Conservation (phyloP, 345 rosid genomes). For the Firmiana major region DNA sequence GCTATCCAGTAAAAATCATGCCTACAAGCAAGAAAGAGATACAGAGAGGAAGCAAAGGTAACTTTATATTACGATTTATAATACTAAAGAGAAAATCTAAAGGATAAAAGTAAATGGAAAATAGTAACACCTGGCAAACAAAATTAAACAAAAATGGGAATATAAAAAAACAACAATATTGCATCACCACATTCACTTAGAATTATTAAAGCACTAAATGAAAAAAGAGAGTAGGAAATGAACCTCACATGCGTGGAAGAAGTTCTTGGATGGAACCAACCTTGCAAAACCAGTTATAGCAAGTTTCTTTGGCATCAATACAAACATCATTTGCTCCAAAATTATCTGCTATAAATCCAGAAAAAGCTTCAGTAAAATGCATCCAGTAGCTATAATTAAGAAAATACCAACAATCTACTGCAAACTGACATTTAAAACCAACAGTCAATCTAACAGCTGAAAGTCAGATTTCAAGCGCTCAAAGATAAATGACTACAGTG, state of each 20-base stretch:
- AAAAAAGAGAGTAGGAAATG: conserved; percentile 12
- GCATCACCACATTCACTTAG: conserved; percentile 1
- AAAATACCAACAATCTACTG: neutral
- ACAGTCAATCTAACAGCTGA: neutral
- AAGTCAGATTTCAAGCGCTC: neutral
- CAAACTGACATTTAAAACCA: neutral
- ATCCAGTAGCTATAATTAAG: neutral
- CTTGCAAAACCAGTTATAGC: conserved; percentile 91
- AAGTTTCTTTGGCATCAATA: conserved; percentile 82
- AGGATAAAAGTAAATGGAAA: neutral
- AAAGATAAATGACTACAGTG: neutral
- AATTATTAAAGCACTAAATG: neutral
- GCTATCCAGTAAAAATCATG: conserved; percentile 13
- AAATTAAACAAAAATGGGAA: neutral
- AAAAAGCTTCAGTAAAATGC: conserved; percentile 12
- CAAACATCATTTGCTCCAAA: conserved; percentile 60
- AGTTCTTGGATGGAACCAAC: conserved; percentile 79
- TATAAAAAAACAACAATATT: neutral
- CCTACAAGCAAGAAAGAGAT: neutral
- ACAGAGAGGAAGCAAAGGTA: conserved; percentile 9
- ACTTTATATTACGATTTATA: neutral
- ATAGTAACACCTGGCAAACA: neutral
- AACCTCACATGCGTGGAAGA: conserved; percentile 84
- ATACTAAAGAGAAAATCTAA: conserved; percentile 2
- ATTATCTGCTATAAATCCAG: conserved; percentile 45